Evolutionary conservation across 331 rosid genomes (phyloP), one percentile per base, ranked within the genome.

Genomic region (Arachis monticola): DNA sequence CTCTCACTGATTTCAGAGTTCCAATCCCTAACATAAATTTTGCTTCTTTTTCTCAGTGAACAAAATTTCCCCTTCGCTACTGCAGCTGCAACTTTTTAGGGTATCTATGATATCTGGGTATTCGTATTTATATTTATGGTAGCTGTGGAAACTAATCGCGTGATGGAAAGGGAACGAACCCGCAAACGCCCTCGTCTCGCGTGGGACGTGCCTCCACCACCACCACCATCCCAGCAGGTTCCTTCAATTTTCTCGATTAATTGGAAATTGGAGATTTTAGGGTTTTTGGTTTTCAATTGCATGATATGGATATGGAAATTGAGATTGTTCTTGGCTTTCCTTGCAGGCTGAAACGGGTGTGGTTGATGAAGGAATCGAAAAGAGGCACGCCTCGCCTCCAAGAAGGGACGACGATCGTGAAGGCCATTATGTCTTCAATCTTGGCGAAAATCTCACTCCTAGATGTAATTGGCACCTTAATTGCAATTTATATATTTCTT

Each of bases 381-480:
- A 76, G 75, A 89, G 85, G 70, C 85, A 79, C 45, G 88, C 78
- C 1, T 91, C 97, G 76, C 97, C 97, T 51, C 98, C 98, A 2
- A 88, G 81, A 80, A 88, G 98, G 73, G 91, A 89, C 22, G 96
- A 93, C 63, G 98, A 91, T 84, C 98, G 98, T 22, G 97, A 91
- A 14, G 98, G 98, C 7, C 96, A 91, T 82, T 91, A 89, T 67
- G 89, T 93, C 4, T 93, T 79, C 77, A 88, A 82, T 81, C 88
- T 93, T 2, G 98, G 98, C 87, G 97, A 93, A 80, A 91, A 91
- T 88, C 96, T 93, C 85, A 89, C 93, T 77, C 87, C 96, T 83
- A 89, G 98, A 93, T 93, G 98, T 93, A 77, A 85, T 11, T 52
- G 5, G 9, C 8, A 55, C 10, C 80, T 73, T 50, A 41, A 0